A percentile compares a stretch with the other conserved stretches of the same genome.
Evolutionary conservation across 371 early-diverging fungal species (phyloP).

Genomic region (Mucor circinelloides): DNA sequence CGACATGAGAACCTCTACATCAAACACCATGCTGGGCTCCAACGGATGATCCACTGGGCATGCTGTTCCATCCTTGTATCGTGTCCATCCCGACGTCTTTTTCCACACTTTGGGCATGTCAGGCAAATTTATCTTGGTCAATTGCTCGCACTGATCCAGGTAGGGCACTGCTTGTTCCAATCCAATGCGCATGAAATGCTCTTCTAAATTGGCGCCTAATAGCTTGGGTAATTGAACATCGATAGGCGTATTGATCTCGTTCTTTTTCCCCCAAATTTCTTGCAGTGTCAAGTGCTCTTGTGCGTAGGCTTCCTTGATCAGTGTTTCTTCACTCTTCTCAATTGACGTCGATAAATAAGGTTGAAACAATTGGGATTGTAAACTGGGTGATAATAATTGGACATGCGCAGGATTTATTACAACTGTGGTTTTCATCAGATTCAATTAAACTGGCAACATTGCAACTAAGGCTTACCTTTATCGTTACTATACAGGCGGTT

Average conservation of each 20-base stretch:
- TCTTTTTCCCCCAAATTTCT: constrained; percentile 66
- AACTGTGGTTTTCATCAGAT: constrained; percentile 14
- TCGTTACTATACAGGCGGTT: background rate
- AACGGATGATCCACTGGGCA: constrained; percentile 56
- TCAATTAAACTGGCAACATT: background rate
- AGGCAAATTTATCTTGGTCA: constrained; percentile 52
- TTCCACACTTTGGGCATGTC: constrained; percentile 67
- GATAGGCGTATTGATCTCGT: constrained; percentile 50
- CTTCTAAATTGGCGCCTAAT: constrained; percentile 68
- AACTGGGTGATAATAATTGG: constrained; percentile 51
- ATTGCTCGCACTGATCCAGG: constrained; percentile 51
- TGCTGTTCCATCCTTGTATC: constrained; percentile 59
- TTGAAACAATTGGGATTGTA: constrained; percentile 51
- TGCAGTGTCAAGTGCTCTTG: constrained; percentile 62
- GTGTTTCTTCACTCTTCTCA: background rate
- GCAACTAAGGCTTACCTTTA: background rate
- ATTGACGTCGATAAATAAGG: constrained; percentile 15
- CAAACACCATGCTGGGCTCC: constrained; percentile 81
- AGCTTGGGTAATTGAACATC: constrained; percentile 54
- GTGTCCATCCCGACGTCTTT: constrained; percentile 80
- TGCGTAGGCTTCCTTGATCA: constrained; percentile 42
- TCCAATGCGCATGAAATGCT: constrained; percentile 84
- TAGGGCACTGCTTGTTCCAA: constrained; percentile 59
- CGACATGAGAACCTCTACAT: constrained; percentile 81
- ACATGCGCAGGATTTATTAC: constrained; percentile 53